Evolutionary conservation across 441 rosid genomes (phyloP), one percentile per base, ranked within the genome.

Genomic region (Erodium chrysanthum): DNA sequence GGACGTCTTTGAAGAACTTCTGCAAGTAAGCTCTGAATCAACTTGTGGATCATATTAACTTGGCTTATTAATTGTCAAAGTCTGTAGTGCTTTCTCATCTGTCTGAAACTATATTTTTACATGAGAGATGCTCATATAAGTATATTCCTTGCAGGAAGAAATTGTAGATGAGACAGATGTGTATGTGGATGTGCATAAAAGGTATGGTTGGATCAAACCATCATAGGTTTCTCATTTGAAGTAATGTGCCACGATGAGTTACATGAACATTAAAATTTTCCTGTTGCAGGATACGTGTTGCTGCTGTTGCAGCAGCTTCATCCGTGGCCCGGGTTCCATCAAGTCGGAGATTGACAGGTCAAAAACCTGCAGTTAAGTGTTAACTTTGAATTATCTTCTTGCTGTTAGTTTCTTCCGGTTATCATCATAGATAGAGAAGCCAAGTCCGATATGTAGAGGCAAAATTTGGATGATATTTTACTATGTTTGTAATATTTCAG

Each of bases 221-320:
- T 50, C 62, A 11, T 37, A 9, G 46, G 37, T 3, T 14, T 65
- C 18, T 25, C 17, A 62, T 54, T 9, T 70, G 12, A 37, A 37
- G 42, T 8, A 64, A 33, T 68, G 14, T 40, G 1, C 35, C 9
- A 18, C 65, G 37, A 65, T 35, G 9, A 42, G 66, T 48, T 42
- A 7, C 7, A 71, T 54, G 23, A 18, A 6, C 68, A 17, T 10
- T 64, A 61, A 74, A 11, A 65, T 46, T 52, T 1, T 58, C 46
- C 20, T 50, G 73, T 18, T 80, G 80, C 84, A 94, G 98, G 81
- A 94, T 94, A 69, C 95, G 96, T 54, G 98, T 94, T 33, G 98
- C 96, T 22, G 97, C 98, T 12, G 98, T 96, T n/a, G 98, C 98
- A 0, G 98, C 97, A 63, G 98, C 96, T 64, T 91, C 98, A 42